Evolutionary conservation across 148 eudicot genomes (phyloP), one percentile per base, ranked within the genome.

Genomic region (Simmondsia chinensis): DNA sequence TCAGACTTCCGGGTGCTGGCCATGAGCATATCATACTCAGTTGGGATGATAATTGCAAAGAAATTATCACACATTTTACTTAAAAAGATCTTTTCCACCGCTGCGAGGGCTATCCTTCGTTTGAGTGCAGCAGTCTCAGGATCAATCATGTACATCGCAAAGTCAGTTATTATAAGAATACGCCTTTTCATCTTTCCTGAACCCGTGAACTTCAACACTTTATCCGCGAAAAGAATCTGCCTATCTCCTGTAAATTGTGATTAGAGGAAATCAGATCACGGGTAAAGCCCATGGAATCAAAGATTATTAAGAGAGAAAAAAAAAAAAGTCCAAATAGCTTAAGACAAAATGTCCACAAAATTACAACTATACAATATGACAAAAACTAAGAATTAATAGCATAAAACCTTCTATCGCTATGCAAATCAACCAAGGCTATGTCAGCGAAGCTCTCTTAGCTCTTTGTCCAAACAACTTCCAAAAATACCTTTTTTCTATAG

Each of bases 1-100:
- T 91, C 96, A 39, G 68, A 65, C 74, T 91, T 91, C 60, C 96
- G 61, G 40, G 88, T 86, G 70, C 95, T 91, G 24, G 94, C 96
- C 83, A 86, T 68, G 33, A 91, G 87, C 21, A 91, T 24, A 71
- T 91, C 99, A 62, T 91, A 91, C 50, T 91, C 99, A 10, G 99
- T 91, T 42, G 99, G 96, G 40, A 91, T 71, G 30, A 77, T 66
- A 45, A 91, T 51, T 17, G 86, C 81, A 36, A 82, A 68, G 61
- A 91, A 91, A 65, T 91, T 76, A 55, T 91, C 99, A 52, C 66
- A 69, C 27, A 79, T 56, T 60, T 80, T 75, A 75, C 99, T 91
- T 59, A 91, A 48, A 70, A 70, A 86, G 21, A 91, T 58, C 74
- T 70, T 91, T 52, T 86, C 96, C 10, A 86, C 83, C 41, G 99